Evolutionary conservation across 495 filamentous ascomycete genomes (phyloP), one percentile per base, ranked within the genome.

Genomic region (Daldinia loculata): DNA sequence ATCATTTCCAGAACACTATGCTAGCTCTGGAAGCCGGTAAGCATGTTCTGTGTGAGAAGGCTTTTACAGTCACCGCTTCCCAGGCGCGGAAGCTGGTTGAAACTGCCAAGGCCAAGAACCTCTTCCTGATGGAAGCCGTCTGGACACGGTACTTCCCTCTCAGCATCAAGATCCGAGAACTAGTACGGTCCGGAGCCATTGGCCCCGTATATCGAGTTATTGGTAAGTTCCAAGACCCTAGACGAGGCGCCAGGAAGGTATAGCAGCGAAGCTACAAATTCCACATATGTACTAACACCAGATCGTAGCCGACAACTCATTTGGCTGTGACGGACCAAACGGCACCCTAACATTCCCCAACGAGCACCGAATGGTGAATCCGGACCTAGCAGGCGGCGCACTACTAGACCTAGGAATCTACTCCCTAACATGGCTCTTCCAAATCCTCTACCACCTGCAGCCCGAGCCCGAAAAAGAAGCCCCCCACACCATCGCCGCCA

Each of bases 61-160:
- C 94, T 0, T 91, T 98, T 74, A 97, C 94, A 0, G 91, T 95
- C 64, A 98, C 92, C 75, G 94, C 93, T 9, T 83, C 88, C 12
- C 94, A 98, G 81, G 84, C 92, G 4, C 87, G 86, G 75, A 90
- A 90, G 66, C 84, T 98, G 15, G 86, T 89, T 58, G 88, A 92
- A 57, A 90, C 87, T 17, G 93, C 95, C 0, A 86, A 82, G 72
- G 82, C 87, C 72, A 97, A 96, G 86, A 87, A 89, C n/a, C 75
- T 97, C 22, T 97, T 98, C 82, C 79, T 98, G 39, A 97, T 97
- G 93, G 95, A 98, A 83, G 94, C 94, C 17, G 92, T 98, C 12
- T 98, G 95, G 95, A 98, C 94, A 41, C 83, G 95, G 24, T 95
- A 92, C 78, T 96, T 97, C 83, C 95, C 95, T 2, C 78, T 95